Evolutionary conservation across 768 basidiomycete genomes (phyloP).

Genomic region (Polyporus arcularius): DNA sequence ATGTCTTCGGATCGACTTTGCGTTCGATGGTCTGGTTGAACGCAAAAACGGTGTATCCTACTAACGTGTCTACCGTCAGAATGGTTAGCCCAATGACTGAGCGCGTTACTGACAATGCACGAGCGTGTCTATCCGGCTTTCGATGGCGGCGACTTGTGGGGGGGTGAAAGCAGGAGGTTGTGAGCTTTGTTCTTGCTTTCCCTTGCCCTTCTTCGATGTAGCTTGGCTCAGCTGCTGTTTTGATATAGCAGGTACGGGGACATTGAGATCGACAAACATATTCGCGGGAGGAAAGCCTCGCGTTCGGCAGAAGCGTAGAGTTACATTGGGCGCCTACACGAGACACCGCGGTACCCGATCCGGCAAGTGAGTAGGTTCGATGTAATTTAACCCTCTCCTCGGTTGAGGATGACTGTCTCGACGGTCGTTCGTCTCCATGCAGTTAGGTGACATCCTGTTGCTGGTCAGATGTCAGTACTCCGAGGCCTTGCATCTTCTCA

Average conservation of each 20-base stretch:
- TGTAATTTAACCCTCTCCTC: too few species aligned
- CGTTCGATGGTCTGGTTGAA: slow-evolving; percentile 74
- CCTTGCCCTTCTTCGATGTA: slow-evolving; percentile 58
- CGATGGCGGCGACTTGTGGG: slow-evolving; percentile 58
- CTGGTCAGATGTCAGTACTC: too few species aligned
- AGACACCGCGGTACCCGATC: not conserved
- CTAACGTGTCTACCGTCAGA: slow-evolving; percentile 40
- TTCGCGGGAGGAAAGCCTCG: not conserved
- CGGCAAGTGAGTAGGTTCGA: too few species aligned
- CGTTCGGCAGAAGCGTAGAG: too few species aligned
- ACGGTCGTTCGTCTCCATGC: too few species aligned
- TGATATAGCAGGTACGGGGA: slow-evolving; percentile 23
- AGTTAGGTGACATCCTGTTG: too few species aligned
- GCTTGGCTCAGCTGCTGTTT: slow-evolving; percentile 9
- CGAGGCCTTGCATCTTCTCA: too few species aligned
- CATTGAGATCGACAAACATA: slow-evolving; percentile 31
- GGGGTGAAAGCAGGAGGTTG: slow-evolving; percentile 44
- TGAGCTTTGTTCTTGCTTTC: slow-evolving; percentile 45
- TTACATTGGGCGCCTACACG: not conserved
- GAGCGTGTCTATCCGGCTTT: slow-evolving; percentile 66
- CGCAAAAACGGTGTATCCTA: slow-evolving; percentile 84
- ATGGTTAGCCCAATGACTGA: not conserved
- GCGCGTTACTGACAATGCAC: slow-evolving; percentile 60
- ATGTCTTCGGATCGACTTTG: slow-evolving; percentile 70
- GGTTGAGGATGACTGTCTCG: too few species aligned